Evolutionary conservation across 2,329 filamentous ascomycete genomes (phyloP).

Genomic region (Diaporthe caulivora): DNA sequence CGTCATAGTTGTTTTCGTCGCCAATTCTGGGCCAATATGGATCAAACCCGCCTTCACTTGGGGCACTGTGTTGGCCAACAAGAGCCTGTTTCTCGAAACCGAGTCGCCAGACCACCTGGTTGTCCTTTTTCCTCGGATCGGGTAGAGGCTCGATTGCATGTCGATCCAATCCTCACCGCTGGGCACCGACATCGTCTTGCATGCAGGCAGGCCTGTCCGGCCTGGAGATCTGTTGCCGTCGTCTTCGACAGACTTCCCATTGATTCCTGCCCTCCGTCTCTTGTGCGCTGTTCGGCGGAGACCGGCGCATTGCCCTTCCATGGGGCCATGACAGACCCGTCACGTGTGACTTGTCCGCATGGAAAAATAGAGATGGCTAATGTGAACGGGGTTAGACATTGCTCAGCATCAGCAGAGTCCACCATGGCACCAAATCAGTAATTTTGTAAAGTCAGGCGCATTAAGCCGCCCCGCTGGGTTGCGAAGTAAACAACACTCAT

Average conservation of each 20-base stretch:
- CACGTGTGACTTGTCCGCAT: background rate
- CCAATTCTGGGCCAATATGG: slow-evolving; percentile 14
- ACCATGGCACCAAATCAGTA: background rate
- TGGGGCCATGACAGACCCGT: background rate
- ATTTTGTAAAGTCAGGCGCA: background rate
- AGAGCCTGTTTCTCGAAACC: background rate
- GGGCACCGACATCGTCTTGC: background rate
- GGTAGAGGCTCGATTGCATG: background rate
- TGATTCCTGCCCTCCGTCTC: background rate
- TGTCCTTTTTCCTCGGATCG: background rate
- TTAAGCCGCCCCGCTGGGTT: background rate
- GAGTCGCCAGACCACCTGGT: background rate
- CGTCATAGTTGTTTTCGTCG: slow-evolving; percentile 23
- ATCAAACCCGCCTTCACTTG: background rate
- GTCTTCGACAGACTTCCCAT: background rate
- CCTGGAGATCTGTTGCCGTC: background rate
- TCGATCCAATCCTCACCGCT: background rate
- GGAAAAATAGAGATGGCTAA: background rate
- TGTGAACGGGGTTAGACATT: background rate
- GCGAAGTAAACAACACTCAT: background rate
- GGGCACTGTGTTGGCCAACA: background rate
- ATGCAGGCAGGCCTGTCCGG: background rate
- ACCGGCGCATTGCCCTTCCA: background rate
- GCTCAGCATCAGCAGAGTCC: background rate
- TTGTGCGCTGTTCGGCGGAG: background rate